Base-by-base conservation (phyloP, 371 early-diverging fungal species). In the Mycotypha africana region DNA sequence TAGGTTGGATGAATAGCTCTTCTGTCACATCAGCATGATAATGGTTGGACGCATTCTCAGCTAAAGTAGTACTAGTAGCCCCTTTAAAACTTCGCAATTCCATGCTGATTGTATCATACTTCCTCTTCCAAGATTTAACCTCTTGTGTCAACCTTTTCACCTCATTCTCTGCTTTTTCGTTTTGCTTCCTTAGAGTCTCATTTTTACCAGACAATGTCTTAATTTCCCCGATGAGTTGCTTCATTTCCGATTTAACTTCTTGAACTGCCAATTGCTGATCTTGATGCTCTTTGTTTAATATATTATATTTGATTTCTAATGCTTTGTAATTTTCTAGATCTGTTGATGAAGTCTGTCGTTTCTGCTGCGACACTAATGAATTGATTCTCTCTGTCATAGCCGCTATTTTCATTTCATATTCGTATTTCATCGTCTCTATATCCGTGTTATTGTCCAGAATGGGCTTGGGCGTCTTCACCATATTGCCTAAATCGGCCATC, bases 401-500 rank as follows among this genome's bases (percentile, higher is more conserved):
- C 2, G 67, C 47, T 1, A 85, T 66, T 22, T 78, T 75, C 20
- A 61, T 56, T 53, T 87, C 86, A 45, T 85, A 85, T 39, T 85
- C 84, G 46, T 74, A 49, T 30, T 60, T 52, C 38, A 59, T 45
- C 30, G 4, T 9, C 34, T 11, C 34, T 14, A 33, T n/a, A 33
- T 11, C 11, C n/a, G 11, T n/a, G 15, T 32, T 26, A 12, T 45
- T 38, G 12, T 9, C 32, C 38, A 28, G 11, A 28, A 28, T 52
- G 41, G 42, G 21, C 33, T 31, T 19, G 20, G 54, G 50, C 25
- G 53, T 65, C 37, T 58, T 60, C 20, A 88, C 70, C 81, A 88
- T 83, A 49, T 76, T 76, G 7, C 88, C 89, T 14, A 92, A 56
- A 57, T 90, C 91, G 8, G 85, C 83, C 92, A 92, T 92, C 33